These are phyloP conservation scores for slime mould (Dictyostelium discoideum) DNA, from an alignment of 78 protist species.

Conservation along the genomic window DNA sequence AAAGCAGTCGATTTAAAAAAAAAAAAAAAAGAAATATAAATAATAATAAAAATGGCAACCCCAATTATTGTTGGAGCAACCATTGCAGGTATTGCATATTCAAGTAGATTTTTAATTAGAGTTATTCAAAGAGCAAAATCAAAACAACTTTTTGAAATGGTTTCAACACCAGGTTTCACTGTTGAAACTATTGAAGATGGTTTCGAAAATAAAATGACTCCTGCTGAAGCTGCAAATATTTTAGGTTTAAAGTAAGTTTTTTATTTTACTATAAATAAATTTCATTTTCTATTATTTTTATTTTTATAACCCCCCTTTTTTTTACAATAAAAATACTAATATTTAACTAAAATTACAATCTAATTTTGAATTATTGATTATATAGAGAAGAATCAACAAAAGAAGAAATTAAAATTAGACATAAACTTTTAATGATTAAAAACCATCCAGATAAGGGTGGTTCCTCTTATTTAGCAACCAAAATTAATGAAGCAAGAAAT, in stretches of 20 bases:
- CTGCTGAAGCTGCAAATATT: conserved; percentile 32
- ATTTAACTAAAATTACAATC: too few relatives aligned
- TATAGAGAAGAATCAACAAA: conserved; percentile 16
- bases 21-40: too few relatives aligned
- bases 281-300: not conserved
- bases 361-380: too few relatives aligned
- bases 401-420: conserved; percentile 36
- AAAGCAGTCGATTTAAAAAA: too few relatives aligned
- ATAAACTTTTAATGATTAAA: conserved; percentile 44
- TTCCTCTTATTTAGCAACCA: conserved; percentile 71
- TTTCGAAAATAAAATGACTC: conserved; percentile 19
- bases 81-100: conserved; percentile 66
- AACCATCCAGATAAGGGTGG: conserved; percentile 83
- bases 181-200: conserved; percentile 30
- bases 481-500: conserved; percentile 73
- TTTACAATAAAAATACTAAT: too few relatives aligned
- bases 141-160: not conserved
- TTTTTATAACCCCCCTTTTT: too few relatives aligned
- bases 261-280: not conserved
- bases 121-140: not conserved
- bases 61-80: conserved; percentile 62
- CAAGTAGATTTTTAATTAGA: conserved; percentile 25
- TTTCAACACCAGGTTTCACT: not conserved
- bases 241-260: conserved; percentile 33
- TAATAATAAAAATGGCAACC: conserved; percentile 47